Evolutionary conservation across 257 asterid genomes (phyloP), one percentile per base, ranked within the genome.

Genomic region (Gentiana dahurica): DNA sequence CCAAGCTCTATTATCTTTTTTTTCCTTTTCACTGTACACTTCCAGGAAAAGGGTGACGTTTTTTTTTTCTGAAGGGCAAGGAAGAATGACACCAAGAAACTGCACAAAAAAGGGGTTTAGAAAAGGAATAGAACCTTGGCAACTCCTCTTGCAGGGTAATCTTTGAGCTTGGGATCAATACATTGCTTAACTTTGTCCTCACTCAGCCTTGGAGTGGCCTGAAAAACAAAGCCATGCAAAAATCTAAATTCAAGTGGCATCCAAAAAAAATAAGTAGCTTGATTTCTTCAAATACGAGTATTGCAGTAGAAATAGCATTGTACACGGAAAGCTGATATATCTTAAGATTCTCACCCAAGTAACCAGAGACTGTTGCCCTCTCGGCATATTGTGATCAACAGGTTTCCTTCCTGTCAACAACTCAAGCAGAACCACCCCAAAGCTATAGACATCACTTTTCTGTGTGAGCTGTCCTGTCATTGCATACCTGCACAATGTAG

Each of bases 391-490:
- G 66, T 87, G 95, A 75, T 87, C 95, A 57, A 87, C 95, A 49
- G 95, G 95, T 74, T 87, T 87, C 73, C 95, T 79, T 60, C 95
- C 95, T 11, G 95, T 87, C 68, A 87, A 74, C 71, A 87, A 89
- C 79, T 87, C 95, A 51, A 87, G 95, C 41, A 87, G 75, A 69
- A 84, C 95, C 58, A 87, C 95, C 48, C 95, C 95, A 64, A 87
- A 87, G 73, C 95, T 87, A 71, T 87, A 87, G 53, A 87, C 96
- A 37, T 87, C 96, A 46, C 96, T 87, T 81, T 87, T 87, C 74
- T 84, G 96, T 4, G 96, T 87, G 81, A 87, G 72, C 37, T 87
- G 96, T 51, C 96, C 96, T 1, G 96, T 87, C 96, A 87, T 87
- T 71, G 96, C 96, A 65, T 87, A 87, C 70, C 96, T 87, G 81